These are phyloP conservation scores for Cladobotryum mycophilum DNA, from an alignment of 2,329 filamentous ascomycete genomes.

Conservation along the genomic window DNA sequence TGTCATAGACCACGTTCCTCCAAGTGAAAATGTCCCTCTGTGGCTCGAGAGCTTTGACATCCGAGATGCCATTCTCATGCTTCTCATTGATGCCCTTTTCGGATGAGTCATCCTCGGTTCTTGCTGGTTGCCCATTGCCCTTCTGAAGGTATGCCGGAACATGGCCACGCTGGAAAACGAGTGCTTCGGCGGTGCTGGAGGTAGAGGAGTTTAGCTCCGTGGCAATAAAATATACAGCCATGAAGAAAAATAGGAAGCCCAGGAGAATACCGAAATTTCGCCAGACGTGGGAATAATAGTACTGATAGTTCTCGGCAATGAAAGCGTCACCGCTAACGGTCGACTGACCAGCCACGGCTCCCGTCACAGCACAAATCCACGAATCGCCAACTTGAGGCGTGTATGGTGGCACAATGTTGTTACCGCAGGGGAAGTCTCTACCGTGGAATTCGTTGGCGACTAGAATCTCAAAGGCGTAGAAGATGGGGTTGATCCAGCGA, in stretches of 20 bases:
- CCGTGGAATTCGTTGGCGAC: constrained; percentile 67
- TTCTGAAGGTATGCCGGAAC: constrained; percentile 38
- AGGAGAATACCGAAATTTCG: constrained; percentile 64
- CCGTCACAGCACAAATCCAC: constrained; percentile 48
- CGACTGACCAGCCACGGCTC: constrained; percentile 46
- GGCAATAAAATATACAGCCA: constrained; percentile 55
- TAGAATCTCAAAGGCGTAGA: constrained; percentile 66
- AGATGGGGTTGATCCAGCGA: constrained; percentile 66
- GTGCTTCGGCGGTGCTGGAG: constrained; percentile 58
- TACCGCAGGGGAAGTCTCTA: constrained; percentile 49
- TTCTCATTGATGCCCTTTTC: constrained; percentile 15
- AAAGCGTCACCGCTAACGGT: constrained; percentile 57
- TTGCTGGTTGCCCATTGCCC: constrained; percentile 20
- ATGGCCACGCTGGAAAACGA: constrained; percentile 58
- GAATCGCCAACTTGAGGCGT: constrained; percentile 36
- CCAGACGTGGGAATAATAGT: constrained; percentile 54
- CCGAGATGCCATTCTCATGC: constrained; percentile 9
- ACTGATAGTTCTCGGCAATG: constrained; percentile 49
- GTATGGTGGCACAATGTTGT: constrained; percentile 40
- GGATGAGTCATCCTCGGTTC: constrained; percentile 24
- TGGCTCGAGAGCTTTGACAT: constrained; percentile 29
- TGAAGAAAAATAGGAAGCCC: constrained; percentile 59
- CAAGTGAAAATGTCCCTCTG: constrained; percentile 66
- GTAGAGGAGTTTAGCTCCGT: constrained; percentile 60
- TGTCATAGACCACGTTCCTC: constrained; percentile 65